phyloP scores from a whole-genome alignment of 2,329 filamentous ascomycete species.

The Colletotrichum endophyticum region DNA sequence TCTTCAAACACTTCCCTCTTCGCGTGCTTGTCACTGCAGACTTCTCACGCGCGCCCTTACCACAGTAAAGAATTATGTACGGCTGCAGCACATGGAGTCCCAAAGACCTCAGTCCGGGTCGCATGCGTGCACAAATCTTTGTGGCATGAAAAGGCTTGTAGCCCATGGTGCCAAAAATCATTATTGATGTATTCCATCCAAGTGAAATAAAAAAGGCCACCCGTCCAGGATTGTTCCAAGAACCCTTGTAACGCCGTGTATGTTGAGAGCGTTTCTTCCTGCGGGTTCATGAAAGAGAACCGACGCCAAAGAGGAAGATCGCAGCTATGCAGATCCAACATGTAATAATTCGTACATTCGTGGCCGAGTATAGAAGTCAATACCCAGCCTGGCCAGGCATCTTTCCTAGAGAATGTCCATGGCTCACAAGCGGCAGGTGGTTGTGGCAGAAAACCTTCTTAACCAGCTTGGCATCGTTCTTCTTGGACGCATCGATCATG shows the following conservation, averaged over 20 bases:
- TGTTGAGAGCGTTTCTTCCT: not conserved
- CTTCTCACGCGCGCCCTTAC: not conserved
- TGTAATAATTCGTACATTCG: conserved; percentile 13
- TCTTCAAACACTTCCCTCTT: not conserved
- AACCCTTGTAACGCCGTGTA: conserved; percentile 9
- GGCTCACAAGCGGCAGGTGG: conserved; percentile 55
- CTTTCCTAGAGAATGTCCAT: conserved; percentile 55
- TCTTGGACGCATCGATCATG: conserved; percentile 67
- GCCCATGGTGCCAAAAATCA: not conserved
- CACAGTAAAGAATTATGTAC: conserved; percentile 8
- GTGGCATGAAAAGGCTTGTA: not conserved
- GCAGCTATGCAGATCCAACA: conserved; percentile 16
- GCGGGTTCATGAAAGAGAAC: not conserved
- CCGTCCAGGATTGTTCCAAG: not conserved
- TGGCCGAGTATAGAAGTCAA: conserved; percentile 31
- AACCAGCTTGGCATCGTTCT: conserved; percentile 45
- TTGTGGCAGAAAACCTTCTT: conserved; percentile 65
- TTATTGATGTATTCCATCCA: not conserved
- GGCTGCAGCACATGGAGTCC: not conserved
- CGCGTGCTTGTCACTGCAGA: not conserved
- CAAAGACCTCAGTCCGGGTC: not conserved
- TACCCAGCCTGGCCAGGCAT: conserved; percentile 63
- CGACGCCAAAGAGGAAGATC: not conserved
- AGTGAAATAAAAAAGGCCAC: not conserved
- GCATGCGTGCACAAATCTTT: not conserved